Conservation (phyloP, 441 rosid species). For the Syzygium malaccense region DNA sequence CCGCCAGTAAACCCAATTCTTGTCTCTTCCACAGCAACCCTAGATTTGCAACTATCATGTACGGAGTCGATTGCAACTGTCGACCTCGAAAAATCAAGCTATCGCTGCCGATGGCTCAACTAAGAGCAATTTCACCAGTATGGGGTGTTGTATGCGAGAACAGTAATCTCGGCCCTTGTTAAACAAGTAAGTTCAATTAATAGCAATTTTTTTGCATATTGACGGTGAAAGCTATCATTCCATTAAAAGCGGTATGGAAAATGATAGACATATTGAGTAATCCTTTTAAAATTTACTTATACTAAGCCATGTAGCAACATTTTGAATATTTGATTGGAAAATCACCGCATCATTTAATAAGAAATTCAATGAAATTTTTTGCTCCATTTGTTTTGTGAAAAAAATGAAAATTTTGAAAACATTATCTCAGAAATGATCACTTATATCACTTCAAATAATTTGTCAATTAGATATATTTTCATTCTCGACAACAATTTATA, state of each 20-base stretch:
- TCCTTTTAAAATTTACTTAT: neutral
- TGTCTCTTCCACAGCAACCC: neutral
- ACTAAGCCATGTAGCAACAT: neutral
- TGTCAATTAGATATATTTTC: neutral
- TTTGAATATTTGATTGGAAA: neutral
- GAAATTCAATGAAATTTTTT: neutral
- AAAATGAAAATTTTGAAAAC: neutral
- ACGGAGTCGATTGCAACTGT: neutral
- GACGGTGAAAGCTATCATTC: neutral
- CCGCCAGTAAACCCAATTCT: neutral
- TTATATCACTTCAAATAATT: neutral
- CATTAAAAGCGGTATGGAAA: neutral
- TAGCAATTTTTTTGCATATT: neutral
- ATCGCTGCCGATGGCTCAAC: neutral
- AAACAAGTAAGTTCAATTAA: neutral
- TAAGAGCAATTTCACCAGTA: neutral
- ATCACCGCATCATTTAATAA: neutral
- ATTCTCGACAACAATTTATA: neutral
- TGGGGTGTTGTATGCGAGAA: neutral
- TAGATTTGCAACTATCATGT: neutral
- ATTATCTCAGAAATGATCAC: neutral
- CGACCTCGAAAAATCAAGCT: neutral
- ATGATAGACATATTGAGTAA: neutral
- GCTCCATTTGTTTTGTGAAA: accelerated
- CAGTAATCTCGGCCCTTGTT: neutral